Evolutionary conservation across 306 rosid species (phyloP).

Genomic region (Quercus engelmannii): DNA sequence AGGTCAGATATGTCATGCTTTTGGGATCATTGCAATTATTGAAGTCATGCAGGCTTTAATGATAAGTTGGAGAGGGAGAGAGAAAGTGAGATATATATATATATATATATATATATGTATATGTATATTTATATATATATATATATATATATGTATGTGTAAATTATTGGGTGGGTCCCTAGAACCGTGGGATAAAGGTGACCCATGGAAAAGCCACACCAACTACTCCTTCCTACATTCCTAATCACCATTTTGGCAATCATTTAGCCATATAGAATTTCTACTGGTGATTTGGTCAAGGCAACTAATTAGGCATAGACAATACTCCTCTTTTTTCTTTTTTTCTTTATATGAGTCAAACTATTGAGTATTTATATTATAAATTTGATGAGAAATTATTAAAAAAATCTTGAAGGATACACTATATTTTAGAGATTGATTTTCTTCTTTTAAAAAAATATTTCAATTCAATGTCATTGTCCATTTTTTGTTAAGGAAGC

Average conservation of each 20-base stretch:
- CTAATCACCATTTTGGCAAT: conserved; percentile 37
- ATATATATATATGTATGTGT: not conserved
- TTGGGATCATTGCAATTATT: conserved; percentile 95
- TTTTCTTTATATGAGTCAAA: too few relatives aligned
- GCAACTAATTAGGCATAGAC: not conserved
- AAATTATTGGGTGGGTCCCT: conserved; percentile 51
- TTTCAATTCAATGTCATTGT: too few relatives aligned
- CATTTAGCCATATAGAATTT: conserved; percentile 18
- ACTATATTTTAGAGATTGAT: too few relatives aligned
- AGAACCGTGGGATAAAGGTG: not conserved
- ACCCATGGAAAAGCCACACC: not conserved
- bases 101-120: not conserved
- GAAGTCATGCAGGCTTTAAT: conserved; percentile 95
- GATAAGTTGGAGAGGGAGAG: conserved; percentile 37
- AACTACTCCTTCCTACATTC: conserved; percentile 6
- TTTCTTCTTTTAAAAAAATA: too few relatives aligned
- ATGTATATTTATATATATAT: too few relatives aligned
- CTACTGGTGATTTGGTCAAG: conserved; percentile 8
- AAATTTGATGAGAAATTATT: too few relatives aligned
- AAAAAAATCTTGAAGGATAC: too few relatives aligned
- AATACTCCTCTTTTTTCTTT: not conserved
- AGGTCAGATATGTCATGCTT: conserved; percentile 78
- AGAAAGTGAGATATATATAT: not conserved
- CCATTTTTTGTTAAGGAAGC: too few relatives aligned
- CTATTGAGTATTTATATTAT: too few relatives aligned